Conservation (phyloP, 2,329 filamentous ascomycete genomes). For the Fonsecaea monophora region DNA sequence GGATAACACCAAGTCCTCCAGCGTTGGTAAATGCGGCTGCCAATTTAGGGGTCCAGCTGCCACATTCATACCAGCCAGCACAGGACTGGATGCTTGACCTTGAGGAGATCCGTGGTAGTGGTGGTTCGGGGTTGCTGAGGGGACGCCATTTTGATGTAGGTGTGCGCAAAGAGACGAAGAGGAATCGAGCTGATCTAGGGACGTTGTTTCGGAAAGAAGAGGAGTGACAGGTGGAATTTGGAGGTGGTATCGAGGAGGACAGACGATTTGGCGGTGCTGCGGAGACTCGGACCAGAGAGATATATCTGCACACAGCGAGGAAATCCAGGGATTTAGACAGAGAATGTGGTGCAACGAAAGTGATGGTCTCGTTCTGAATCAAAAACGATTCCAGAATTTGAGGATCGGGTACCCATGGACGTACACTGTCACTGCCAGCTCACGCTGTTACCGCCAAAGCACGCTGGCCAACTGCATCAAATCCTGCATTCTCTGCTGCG, state of each 20-base stretch:
- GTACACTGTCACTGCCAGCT: neutral
- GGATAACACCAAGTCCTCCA: conserved; percentile 94
- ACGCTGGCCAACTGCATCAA: conserved; percentile 37
- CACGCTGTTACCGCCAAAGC: conserved; percentile 36
- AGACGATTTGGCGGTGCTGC: neutral
- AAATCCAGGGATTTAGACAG: neutral
- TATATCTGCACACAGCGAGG: conserved; percentile 4
- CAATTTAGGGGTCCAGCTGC: conserved; percentile 93
- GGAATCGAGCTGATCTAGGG: conserved; percentile 1
- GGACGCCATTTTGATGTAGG: conserved; percentile 36
- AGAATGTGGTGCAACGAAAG: neutral
- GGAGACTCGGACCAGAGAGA: neutral
- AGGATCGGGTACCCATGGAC: neutral
- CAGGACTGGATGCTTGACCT: conserved; percentile 95
- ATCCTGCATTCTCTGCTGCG: conserved; percentile 38
- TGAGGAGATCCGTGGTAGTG: conserved; percentile 90
- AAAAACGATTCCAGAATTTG: neutral
- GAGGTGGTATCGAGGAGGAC: too few species aligned
- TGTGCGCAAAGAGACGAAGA: conserved; percentile 3
- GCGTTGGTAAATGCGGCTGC: conserved; percentile 97
- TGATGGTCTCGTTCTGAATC: neutral
- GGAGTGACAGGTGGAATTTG: neutral
- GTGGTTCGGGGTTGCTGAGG: conserved; percentile 91
- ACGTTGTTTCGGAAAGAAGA: neutral
- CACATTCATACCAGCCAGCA: conserved; percentile 99